These are phyloP conservation scores for Penicillium thymicola DNA, from an alignment of 2,329 filamentous ascomycete species.

Conservation along the genomic window DNA sequence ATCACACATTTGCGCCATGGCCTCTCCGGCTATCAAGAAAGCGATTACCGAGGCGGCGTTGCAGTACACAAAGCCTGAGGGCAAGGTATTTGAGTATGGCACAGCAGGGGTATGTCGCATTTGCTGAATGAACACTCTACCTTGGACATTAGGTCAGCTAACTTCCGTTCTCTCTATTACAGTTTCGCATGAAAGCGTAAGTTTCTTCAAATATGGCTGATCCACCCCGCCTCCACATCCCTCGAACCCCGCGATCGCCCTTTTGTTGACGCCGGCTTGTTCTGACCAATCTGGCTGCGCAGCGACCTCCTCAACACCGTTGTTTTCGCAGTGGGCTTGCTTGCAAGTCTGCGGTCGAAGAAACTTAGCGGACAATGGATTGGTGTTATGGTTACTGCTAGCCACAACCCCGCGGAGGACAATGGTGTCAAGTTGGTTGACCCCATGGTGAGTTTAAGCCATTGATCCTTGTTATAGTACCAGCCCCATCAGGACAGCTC, in stretches of 20 bases:
- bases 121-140: not conserved
- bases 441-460: constrained; percentile 63
- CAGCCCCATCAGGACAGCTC: not conserved
- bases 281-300: constrained; percentile 31
- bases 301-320: constrained; percentile 84
- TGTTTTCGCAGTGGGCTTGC: constrained; percentile 84
- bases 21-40: constrained; percentile 42
- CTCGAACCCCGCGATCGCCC: constrained; percentile 29
- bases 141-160: constrained; percentile 6
- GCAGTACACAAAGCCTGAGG: constrained; percentile 50
- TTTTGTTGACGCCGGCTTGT: constrained; percentile 27
- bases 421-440: constrained; percentile 96
- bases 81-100: constrained; percentile 56
- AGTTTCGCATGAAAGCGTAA: constrained; percentile 71
- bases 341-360: constrained; percentile 82
- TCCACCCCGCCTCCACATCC: constrained; percentile 29
- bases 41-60: constrained; percentile 48
- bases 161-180: constrained; percentile 17
- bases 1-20: constrained; percentile 33
- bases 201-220: constrained; percentile 29
- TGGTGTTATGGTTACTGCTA: constrained; percentile 94
- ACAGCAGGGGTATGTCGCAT: constrained; percentile 57
- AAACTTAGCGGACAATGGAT: constrained; percentile 88
- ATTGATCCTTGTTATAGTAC: not conserved
- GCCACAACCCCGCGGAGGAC: constrained; percentile 84